Base-by-base conservation (phyloP, 2,329 filamentous ascomycete genomes). In the Phialophora expanda region DNA sequence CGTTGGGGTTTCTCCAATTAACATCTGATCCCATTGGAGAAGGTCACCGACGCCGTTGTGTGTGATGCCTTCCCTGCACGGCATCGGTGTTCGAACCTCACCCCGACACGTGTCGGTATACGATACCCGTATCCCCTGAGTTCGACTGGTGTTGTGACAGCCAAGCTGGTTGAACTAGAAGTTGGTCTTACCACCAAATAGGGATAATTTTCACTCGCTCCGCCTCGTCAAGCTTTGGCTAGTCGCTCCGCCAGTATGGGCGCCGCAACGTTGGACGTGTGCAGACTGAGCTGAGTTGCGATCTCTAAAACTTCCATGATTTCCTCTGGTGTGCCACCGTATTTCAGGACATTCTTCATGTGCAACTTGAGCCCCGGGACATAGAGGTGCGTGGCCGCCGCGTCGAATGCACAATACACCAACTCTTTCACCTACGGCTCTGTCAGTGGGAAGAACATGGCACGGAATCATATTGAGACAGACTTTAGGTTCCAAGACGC, bases 251-350 rank as follows among this genome's bases (percentile, higher is more conserved):
- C 62, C 30, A 68, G 44, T 38, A 68, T 68, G 12, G 66, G 66
- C 22, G 66, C 64, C 12, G 61, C 67, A 4, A 66, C 54, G 28
- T 65, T 62, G 11, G 61, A 66, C 11, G 64, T 65, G 61, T 66
- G 67, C n/a, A 69, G 28, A 63, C 61, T 66, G 50, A 65, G 48
- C 26, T 62, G 62, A n/a, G 64, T 69, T 4, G 81, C 78, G 69
- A 84, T 73, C 69, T 84, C 80, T 61, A 83, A 69, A 0, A 83
- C 79, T 69, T 83, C 81, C 73, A 82, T 75, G 55, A 84, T 80
- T 73, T 83, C 80, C 50, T 82, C 78, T 4, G 78, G 75, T 0
- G 78, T 81, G 0, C 79, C 81, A 0, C 82, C 82, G 65, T 80
- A 80, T 12, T 76, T 75, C 4, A 83, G 70, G 26, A 81, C 81